These are phyloP conservation scores for Datisca glomerata DNA, from an alignment of 306 rosid species.

Conservation along the genomic window DNA sequence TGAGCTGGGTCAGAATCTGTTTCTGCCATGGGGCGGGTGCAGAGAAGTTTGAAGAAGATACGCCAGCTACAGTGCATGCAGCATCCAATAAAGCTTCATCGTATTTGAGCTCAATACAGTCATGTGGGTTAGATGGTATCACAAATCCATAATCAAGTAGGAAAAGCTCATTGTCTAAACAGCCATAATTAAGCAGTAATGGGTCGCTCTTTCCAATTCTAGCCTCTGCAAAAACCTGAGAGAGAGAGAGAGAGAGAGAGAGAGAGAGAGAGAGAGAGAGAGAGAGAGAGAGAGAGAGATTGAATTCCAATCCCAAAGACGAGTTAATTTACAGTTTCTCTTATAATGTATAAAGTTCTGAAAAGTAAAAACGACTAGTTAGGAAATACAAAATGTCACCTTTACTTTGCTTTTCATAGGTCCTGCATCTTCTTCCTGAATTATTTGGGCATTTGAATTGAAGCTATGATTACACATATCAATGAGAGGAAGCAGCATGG, in stretches of 20 bases:
- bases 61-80: conserved; percentile 84
- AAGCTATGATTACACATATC: conserved; percentile 99
- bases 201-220: conserved; percentile 46
- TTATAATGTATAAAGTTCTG: background rate
- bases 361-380: background rate
- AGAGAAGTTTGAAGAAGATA: conserved; percentile 57
- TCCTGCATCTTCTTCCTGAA: conserved; percentile 58
- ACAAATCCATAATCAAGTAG: conserved; percentile 89
- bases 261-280: no score
- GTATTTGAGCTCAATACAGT: conserved; percentile 71
- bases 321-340: conserved; percentile 2
- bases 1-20: conserved; percentile 47
- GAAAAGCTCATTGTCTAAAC: conserved; percentile 70
- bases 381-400: conserved; percentile 40
- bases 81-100: conserved; percentile 86
- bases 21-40: conserved; percentile 77
- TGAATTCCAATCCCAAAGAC: conserved; percentile 7
- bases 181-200: conserved; percentile 64
- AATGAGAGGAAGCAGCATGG: conserved; percentile 95
- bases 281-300: conserved; percentile 12
- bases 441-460: conserved; percentile 58
- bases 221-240: conserved; percentile 87
- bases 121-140: conserved; percentile 67
- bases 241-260: no score
- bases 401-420: conserved; percentile 47